Percentiles rank a stretch among this genome's conserved stretches.
Conservation (phyloP, 768 basidiomycete species). For the Cubamyces lactineus region DNA sequence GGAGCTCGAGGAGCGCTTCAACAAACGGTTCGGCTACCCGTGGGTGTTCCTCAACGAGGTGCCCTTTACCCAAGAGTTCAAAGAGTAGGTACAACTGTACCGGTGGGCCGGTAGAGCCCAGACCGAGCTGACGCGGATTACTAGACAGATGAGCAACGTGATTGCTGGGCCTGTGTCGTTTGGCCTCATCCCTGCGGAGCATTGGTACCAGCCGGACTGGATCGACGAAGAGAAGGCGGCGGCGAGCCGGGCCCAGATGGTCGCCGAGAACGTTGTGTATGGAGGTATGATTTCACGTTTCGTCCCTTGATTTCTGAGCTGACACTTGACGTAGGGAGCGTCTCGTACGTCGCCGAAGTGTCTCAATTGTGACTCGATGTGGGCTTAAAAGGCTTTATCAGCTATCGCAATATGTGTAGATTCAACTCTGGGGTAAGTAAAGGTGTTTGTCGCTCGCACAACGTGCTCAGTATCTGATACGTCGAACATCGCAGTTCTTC, state of each 20-base stretch:
- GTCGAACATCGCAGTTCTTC: constrained; percentile 43
- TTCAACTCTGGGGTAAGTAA: constrained; percentile 70
- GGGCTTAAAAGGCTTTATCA: constrained; percentile 15
- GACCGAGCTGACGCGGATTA: too few relatives aligned
- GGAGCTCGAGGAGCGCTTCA: constrained; percentile 87
- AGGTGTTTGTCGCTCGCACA: too few relatives aligned
- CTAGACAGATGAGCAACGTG: constrained; percentile 30
- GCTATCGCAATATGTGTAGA: constrained; percentile 81
- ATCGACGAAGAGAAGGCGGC: constrained; percentile 69
- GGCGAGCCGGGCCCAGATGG: constrained; percentile 55
- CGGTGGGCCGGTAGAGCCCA: too few relatives aligned
- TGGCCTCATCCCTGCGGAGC: constrained; percentile 58
- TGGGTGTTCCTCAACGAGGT: constrained; percentile 90
- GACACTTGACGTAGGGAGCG: constrained; percentile 39
- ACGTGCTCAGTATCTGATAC: background rate
- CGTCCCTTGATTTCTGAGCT: background rate
- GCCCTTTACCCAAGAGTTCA: constrained; percentile 77
- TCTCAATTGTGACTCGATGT: background rate
- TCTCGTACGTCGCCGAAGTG: constrained; percentile 40
- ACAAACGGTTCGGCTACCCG: constrained; percentile 78
- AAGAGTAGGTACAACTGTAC: constrained; percentile 44
- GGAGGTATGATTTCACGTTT: constrained; percentile 41
- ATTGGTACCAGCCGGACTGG: constrained; percentile 76
- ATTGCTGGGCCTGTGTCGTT: constrained; percentile 47
- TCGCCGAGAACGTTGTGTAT: constrained; percentile 49